These are phyloP conservation scores for Podospora comata DNA, from an alignment of 495 filamentous ascomycete species.

Conservation along the genomic window DNA sequence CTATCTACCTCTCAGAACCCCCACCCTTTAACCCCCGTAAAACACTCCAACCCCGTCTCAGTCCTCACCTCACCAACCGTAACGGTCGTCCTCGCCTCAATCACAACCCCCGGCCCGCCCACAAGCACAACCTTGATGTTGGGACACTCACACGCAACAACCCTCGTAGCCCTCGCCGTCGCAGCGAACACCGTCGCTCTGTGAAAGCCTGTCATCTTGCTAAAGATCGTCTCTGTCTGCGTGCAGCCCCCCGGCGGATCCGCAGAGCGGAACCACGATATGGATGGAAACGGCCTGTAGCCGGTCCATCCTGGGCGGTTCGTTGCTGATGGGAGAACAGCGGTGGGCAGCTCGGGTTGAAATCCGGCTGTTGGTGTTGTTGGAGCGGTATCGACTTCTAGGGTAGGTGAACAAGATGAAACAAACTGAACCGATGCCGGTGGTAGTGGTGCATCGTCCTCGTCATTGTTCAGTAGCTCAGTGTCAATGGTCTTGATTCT, in stretches of 20 bases:
- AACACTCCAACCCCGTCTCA: slow-evolving; percentile 8
- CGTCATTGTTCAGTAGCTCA: background rate
- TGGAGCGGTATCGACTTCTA: background rate
- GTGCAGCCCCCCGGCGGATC: slow-evolving; percentile 12
- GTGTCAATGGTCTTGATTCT: background rate
- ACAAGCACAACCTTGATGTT: slow-evolving; percentile 11
- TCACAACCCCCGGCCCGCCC: slow-evolving; percentile 11
- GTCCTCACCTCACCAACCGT: background rate
- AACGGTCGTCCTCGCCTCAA: slow-evolving; percentile 9
- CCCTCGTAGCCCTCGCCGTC: slow-evolving; percentile 13
- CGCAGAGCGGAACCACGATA: slow-evolving; percentile 1
- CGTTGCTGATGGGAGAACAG: background rate
- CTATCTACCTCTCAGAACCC: background rate
- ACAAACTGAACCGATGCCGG: background rate
- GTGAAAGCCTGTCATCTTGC: slow-evolving; percentile 8
- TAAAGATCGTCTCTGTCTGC: slow-evolving; percentile 12
- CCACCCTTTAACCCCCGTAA: background rate
- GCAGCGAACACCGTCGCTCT: slow-evolving; percentile 10
- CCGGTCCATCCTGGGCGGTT: background rate
- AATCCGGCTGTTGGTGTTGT: background rate
- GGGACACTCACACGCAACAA: slow-evolving; percentile 11
- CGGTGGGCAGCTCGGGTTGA: background rate
- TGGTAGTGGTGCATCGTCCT: background rate
- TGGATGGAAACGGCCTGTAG: background rate
- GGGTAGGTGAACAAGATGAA: background rate